Evolutionary conservation across 768 basidiomycete species (phyloP).

Genomic region (Tremella yokohamensis): DNA sequence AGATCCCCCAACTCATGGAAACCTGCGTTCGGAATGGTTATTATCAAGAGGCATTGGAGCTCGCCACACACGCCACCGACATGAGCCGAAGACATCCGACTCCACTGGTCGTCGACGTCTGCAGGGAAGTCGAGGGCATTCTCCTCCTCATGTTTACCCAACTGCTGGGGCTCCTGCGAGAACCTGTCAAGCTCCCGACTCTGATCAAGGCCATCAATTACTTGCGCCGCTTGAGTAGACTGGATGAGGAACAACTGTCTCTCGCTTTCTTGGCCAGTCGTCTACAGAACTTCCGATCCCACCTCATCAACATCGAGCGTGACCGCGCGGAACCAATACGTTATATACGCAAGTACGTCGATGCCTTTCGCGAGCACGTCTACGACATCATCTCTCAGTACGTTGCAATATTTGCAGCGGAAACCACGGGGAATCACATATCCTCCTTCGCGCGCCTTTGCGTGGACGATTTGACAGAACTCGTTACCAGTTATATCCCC

Average conservation of each 20-base stretch:
- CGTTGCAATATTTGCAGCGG: conserved; percentile 79
- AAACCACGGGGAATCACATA: conserved; percentile 56
- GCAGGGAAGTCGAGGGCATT: conserved; percentile 54
- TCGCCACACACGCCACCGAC: conserved; percentile 67
- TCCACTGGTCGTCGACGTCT: conserved; percentile 58
- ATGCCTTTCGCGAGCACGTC: conserved; percentile 84
- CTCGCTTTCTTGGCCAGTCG: conserved; percentile 77
- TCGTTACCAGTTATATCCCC: conserved; percentile 63
- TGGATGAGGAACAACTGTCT: conserved; percentile 71
- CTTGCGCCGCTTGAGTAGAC: conserved; percentile 73
- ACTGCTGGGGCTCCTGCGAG: conserved; percentile 72
- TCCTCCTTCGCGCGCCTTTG: conserved; percentile 61
- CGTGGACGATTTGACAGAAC: conserved; percentile 35
- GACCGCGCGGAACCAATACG: conserved; percentile 69
- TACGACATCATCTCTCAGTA: conserved; percentile 90
- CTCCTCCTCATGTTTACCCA: conserved; percentile 64
- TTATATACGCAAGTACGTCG: conserved; percentile 81
- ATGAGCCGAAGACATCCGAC: conserved; percentile 55
- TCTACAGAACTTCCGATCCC: conserved; percentile 61
- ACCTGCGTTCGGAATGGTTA: conserved; percentile 89
- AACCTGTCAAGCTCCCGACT: conserved; percentile 80
- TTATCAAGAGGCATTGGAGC: conserved; percentile 84
- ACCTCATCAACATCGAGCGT: conserved; percentile 59
- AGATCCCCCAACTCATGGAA: conserved; percentile 84
- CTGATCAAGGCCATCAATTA: conserved; percentile 87